Percentiles rank a stretch among this genome's conserved stretches.
Conservation (phyloP, 2,329 filamentous ascomycete genomes). For the Teratosphaeria nubilosa region DNA sequence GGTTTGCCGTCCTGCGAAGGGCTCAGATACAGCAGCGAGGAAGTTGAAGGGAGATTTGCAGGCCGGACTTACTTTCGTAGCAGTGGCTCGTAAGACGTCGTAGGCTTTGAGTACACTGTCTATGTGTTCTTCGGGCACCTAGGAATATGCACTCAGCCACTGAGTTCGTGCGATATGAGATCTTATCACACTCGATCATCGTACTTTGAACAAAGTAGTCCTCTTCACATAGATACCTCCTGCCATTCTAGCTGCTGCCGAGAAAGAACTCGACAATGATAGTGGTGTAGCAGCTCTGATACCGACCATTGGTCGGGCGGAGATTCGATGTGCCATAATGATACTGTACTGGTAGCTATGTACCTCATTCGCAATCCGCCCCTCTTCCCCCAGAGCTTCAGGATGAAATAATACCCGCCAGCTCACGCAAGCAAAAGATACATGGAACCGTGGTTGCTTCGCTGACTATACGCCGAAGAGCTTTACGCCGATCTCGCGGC, state of each 20-base stretch:
- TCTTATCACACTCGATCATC: conserved; percentile 19
- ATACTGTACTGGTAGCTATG: neutral
- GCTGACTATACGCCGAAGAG: conserved; percentile 1
- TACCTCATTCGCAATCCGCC: neutral
- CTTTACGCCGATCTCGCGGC: neutral
- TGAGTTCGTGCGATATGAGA: neutral
- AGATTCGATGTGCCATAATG: neutral
- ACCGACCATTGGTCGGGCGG: neutral
- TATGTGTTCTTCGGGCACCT: conserved; percentile 30
- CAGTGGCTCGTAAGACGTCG: conserved; percentile 33
- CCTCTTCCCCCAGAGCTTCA: neutral
- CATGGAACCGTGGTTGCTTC: conserved; percentile 7
- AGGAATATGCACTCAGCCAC: neutral
- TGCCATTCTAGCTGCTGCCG: neutral
- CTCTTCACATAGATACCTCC: conserved; percentile 32
- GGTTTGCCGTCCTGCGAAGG: conserved; percentile 53
- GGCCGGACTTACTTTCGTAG: conserved; percentile 34
- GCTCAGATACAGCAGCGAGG: neutral
- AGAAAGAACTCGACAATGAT: neutral
- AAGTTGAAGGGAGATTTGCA: too few species aligned
- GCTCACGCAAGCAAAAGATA: neutral
- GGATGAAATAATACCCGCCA: neutral
- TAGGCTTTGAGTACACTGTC: conserved; percentile 36
- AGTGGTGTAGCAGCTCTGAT: neutral
- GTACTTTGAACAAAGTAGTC: conserved; percentile 45